Conservation (phyloP, 441 rosid species). For the Populus hybrid region DNA sequence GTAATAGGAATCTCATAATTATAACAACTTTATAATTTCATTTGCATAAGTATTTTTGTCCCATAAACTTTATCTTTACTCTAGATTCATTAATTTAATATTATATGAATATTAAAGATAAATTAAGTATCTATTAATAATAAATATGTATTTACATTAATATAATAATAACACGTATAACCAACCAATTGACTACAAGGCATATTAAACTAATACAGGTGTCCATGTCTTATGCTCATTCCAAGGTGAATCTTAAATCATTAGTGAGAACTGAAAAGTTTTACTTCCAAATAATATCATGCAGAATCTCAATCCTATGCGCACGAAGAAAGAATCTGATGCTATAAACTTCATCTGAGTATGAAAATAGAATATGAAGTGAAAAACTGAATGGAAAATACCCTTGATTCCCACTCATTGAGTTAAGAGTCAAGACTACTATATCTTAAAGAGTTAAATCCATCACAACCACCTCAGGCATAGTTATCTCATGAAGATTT, state of each 20-base stretch:
- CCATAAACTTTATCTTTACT: too few species aligned
- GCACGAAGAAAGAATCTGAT: neutral
- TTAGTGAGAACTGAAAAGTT: neutral
- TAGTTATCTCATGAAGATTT: neutral
- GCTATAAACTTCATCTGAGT: neutral
- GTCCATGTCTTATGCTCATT: neutral
- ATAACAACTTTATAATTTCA: too few species aligned
- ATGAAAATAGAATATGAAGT: neutral
- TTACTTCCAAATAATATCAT: neutral
- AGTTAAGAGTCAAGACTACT: neutral
- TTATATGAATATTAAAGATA: too few species aligned
- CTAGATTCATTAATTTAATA: too few species aligned
- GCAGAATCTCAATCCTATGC: neutral
- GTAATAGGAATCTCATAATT: too few species aligned
- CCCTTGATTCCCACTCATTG: neutral
- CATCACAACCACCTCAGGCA: neutral
- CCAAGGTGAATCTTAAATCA: neutral
- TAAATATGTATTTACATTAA: too few species aligned
- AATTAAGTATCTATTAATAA: too few species aligned
- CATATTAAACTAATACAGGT: neutral
- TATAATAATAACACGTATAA: too few species aligned
- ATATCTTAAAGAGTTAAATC: neutral
- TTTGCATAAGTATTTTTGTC: too few species aligned
- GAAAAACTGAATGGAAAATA: neutral
- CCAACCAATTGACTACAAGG: too few species aligned